Evolutionary conservation across 1,284 basidiomycete species (phyloP).

Genomic region (Rhizoctonia solani): DNA sequence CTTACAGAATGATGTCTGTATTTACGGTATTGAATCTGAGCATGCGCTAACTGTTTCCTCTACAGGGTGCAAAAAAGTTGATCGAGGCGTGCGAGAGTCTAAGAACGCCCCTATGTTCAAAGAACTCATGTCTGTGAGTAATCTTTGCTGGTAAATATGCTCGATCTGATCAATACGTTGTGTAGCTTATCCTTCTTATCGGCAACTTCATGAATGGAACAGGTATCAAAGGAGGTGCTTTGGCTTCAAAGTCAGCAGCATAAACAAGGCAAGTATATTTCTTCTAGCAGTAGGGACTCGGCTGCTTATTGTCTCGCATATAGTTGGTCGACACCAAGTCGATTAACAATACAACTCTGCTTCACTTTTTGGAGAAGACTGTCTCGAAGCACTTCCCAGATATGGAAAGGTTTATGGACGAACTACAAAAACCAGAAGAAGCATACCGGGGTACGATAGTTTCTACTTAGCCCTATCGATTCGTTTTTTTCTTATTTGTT

Average conservation of each 20-base stretch:
- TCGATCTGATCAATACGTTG: slow-evolving; percentile 25
- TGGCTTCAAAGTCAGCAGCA: slow-evolving; percentile 95
- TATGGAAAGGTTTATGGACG: slow-evolving; percentile 87
- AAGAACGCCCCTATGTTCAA: slow-evolving; percentile 82
- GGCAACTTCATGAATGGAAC: slow-evolving; percentile 99
- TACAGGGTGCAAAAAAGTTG: slow-evolving; percentile 76
- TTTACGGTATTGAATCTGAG: slow-evolving; percentile 32
- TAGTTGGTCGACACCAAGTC: slow-evolving; percentile 98
- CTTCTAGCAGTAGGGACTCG: background rate
- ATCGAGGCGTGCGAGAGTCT: slow-evolving; percentile 78
- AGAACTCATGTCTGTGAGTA: slow-evolving; percentile 76
- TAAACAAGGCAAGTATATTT: slow-evolving; percentile 90
- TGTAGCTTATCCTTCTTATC: slow-evolving; percentile 86
- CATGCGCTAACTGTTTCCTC: slow-evolving; percentile 37
- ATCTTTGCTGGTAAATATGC: slow-evolving; percentile 2
- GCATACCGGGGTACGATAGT: slow-evolving; percentile 80
- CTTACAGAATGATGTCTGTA: slow-evolving; percentile 56
- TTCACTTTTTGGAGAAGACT: slow-evolving; percentile 94
- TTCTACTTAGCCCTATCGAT: slow-evolving; percentile 35
- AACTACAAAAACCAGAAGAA: slow-evolving; percentile 87
- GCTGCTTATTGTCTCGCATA: slow-evolving; percentile 13
- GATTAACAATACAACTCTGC: slow-evolving; percentile 85
- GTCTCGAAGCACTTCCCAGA: slow-evolving; percentile 86
- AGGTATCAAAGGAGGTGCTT: slow-evolving; percentile 97
- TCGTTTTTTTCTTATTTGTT: background rate